Conservation (phyloP, 2,329 filamentous ascomycete species). For the Paraphaeosphaeria sporulosa region DNA sequence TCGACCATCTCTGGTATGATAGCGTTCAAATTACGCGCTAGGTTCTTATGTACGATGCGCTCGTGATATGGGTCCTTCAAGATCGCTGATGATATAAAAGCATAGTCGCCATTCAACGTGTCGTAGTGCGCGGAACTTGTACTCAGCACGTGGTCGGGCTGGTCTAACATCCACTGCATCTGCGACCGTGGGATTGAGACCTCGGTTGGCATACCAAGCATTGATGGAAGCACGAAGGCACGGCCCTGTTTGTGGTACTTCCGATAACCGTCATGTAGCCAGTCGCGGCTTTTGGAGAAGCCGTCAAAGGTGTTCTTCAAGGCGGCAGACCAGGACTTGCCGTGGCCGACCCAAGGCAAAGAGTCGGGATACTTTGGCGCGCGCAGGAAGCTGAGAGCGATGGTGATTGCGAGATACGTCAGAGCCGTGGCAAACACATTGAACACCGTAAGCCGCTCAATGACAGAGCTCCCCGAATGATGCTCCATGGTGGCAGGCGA, state of each 20-base stretch:
- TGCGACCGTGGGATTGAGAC: constrained; percentile 46
- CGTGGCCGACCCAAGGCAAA: constrained; percentile 36
- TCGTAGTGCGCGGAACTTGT: constrained; percentile 49
- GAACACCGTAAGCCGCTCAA: constrained; percentile 14
- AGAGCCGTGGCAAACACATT: constrained; percentile 19
- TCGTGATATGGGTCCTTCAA: constrained; percentile 52
- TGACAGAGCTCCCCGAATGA: neutral
- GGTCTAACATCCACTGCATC: constrained; percentile 52
- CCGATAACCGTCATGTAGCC: constrained; percentile 31
- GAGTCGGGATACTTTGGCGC: constrained; percentile 25
- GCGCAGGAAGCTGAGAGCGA: constrained; percentile 22
- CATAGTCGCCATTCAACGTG: constrained; percentile 48
- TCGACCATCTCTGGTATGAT: constrained; percentile 50
- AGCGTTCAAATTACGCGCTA: constrained; percentile 49
- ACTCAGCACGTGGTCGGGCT: constrained; percentile 52
- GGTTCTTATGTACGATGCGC: constrained; percentile 50
- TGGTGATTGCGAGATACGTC: constrained; percentile 28
- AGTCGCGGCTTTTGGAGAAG: constrained; percentile 31
- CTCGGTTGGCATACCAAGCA: constrained; percentile 33
- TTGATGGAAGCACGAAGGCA: constrained; percentile 36
- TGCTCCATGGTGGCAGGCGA: constrained; percentile 8
- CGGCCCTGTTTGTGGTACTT: constrained; percentile 34
- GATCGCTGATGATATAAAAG: constrained; percentile 46
- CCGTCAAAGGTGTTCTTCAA: constrained; percentile 29
- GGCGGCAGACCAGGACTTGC: constrained; percentile 30